Conservation (phyloP, 352 stramenopile species). For the Phytopythium cucurbitacearum region DNA sequence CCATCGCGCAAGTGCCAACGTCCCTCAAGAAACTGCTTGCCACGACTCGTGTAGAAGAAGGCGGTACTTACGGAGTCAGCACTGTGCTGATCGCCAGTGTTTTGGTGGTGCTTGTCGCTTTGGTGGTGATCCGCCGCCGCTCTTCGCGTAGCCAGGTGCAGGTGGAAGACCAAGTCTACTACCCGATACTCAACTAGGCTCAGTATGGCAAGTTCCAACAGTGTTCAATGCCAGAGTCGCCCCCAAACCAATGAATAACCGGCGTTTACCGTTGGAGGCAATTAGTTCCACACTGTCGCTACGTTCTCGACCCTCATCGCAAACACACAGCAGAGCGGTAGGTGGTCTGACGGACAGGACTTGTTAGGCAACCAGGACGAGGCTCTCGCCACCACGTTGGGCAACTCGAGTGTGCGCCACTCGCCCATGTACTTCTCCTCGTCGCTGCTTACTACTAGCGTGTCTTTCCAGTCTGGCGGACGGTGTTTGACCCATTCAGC, state of each 20-base stretch:
- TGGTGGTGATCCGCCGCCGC: neutral
- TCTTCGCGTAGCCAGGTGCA: too few relatives aligned
- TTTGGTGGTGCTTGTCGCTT: neutral
- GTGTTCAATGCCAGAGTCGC: too few relatives aligned
- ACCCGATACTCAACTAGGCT: too few relatives aligned
- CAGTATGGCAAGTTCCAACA: too few relatives aligned
- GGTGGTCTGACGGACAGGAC: constrained; percentile 70
- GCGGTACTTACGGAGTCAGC: too few relatives aligned
- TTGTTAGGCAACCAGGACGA: constrained; percentile 63
- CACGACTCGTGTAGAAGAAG: too few relatives aligned
- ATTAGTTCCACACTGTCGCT: constrained; percentile 47
- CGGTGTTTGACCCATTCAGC: constrained; percentile 40
- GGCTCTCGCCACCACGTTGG: constrained; percentile 24
- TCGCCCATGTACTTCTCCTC: constrained; percentile 42
- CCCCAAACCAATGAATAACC: neutral
- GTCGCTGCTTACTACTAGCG: constrained; percentile 14
- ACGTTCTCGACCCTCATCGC: constrained; percentile 39
- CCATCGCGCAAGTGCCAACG: too few relatives aligned
- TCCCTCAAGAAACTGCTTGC: too few relatives aligned
- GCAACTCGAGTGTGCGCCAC: constrained; percentile 38
- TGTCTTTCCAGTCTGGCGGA: constrained; percentile 24
- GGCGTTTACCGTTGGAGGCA: neutral
- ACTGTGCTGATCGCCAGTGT: too few relatives aligned
- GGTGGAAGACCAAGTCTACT: too few relatives aligned
- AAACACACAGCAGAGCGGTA: constrained; percentile 69